Percentiles rank a stretch among this genome's conserved stretches.
Evolutionary conservation across 1,284 basidiomycete genomes (phyloP).

Genomic region (Apiotrichum veenhuisii): DNA sequence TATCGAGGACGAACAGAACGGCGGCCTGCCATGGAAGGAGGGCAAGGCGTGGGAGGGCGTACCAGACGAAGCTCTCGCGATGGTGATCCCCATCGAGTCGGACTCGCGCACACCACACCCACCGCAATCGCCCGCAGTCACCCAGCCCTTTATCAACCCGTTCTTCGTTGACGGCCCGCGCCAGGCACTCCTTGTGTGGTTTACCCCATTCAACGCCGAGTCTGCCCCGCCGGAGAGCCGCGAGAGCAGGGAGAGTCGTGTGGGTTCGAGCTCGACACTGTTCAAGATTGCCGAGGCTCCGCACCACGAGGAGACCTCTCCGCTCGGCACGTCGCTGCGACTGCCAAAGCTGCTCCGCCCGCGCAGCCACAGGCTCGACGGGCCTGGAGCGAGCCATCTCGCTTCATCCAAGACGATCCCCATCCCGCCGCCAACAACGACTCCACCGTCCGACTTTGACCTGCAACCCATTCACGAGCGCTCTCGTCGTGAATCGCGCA

Average conservation of each 20-base stretch:
- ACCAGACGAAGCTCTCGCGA: conserved; percentile 47
- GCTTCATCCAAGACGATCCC: conserved; percentile 9
- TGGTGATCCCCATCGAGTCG: conserved; percentile 42
- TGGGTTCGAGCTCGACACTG: conserved; percentile 12
- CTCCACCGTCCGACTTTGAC: conserved; percentile 10
- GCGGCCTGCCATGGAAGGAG: conserved; percentile 28
- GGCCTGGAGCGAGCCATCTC: background rate
- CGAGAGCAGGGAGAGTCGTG: background rate
- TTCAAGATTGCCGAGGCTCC: conserved; percentile 20
- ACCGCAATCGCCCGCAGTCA: background rate
- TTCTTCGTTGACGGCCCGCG: conserved; percentile 28
- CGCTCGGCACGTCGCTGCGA: conserved; percentile 21
- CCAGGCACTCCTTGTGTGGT: conserved; percentile 46
- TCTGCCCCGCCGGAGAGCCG: background rate
- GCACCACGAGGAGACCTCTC: conserved; percentile 8
- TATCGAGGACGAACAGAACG: conserved; percentile 25
- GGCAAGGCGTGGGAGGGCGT: conserved; percentile 47
- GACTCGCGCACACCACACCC: conserved; percentile 1
- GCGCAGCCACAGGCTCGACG: conserved; percentile 21
- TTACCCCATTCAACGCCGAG: conserved; percentile 44
- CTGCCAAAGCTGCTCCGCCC: conserved; percentile 42
- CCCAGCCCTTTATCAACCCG: conserved; percentile 20
- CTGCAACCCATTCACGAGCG: background rate
- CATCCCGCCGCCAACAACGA: conserved; percentile 8
- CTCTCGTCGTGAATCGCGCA: conserved; percentile 11